Percentiles rank a stretch among this genome's conserved stretches.
These are phyloP conservation scores for Pelargonium australe DNA, from an alignment of 441 rosid species.

Conservation along the genomic window DNA sequence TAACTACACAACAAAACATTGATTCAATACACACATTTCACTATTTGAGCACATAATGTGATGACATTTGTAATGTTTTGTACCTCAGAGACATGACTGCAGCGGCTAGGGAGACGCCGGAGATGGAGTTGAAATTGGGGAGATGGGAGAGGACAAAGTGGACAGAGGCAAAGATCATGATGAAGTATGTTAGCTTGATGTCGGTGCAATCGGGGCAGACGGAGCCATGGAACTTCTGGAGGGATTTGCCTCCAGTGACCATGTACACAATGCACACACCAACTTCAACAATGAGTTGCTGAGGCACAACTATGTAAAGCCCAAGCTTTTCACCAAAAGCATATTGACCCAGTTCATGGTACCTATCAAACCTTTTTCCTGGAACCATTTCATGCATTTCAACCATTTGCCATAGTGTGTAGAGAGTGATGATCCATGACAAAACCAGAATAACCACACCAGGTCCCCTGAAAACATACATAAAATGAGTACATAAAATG, in stretches of 20 bases:
- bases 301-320: constrained; percentile 59
- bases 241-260: constrained; percentile 60
- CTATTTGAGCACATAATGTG: not conserved
- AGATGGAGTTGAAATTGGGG: constrained; percentile 50
- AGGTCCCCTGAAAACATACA: constrained; percentile 45
- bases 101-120: constrained; percentile 48
- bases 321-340: constrained; percentile 64
- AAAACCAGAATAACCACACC: constrained; percentile 44
- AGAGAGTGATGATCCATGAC: constrained; percentile 55
- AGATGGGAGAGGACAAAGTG: constrained; percentile 56
- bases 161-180: constrained; percentile 58
- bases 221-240: constrained; percentile 41
- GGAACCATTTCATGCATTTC: constrained; percentile 68
- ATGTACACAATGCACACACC: constrained; percentile 55
- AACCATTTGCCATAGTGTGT: constrained; percentile 72
- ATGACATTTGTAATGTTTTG: too few relatives aligned
- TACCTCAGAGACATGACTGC: constrained; percentile 61
- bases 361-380: constrained; percentile 48
- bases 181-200: constrained; percentile 36
- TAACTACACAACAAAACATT: constrained; percentile 38
- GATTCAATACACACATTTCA: too few relatives aligned
- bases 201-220: constrained; percentile 23
- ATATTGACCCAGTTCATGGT: constrained; percentile 54
- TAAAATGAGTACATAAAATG: too few relatives aligned
- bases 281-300: constrained; percentile 45